Base-by-base conservation (phyloP, 2,329 filamentous ascomycete genomes). In the Tothia fuscella region DNA sequence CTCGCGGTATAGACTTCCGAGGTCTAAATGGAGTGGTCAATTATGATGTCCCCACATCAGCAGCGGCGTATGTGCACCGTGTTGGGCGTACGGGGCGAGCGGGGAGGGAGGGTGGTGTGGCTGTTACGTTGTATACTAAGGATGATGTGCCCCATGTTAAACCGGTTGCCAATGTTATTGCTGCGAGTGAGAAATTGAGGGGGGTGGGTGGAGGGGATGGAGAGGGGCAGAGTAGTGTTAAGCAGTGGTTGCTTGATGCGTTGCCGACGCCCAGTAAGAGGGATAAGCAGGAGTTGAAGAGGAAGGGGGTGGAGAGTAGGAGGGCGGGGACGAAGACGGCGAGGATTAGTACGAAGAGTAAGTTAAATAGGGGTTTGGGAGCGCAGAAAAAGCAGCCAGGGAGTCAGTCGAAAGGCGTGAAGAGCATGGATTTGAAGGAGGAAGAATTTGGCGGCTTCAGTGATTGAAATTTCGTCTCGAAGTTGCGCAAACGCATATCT, bases 1-100 rank as follows among this genome's bases (percentile, higher is more conserved):
- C 88, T 13, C 82, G 91, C 25, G 91, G 91, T 16, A 80, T 98
- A 30, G 91, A 98, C 61, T 95, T 98, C 65, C 78, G 83, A 6
- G 91, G 91, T 38, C 80, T 98, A 48, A 95, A 95, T 54, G 87
- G 88, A 34, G 88, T 98, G 0, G 83, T 98, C 39, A 98, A 96
- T 63, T 98, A 95, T 63, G 91, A 98, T 59, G 86, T 95, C 6
- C 91, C 91, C 0, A 85, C 80, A n/a, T 88, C 83, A 0, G 82
- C 82, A 4, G 89, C 88, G 0, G 78, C 78, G 1, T 98, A 98
- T 56, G 82, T 98, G 5, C 91, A 98, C 62, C 83, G 91, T 9
- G 87, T 91, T 0, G 91, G 91, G 0, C 76, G 91, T 35, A 96
- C 91, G 0, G 91, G 89, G 0, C 74, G 91, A 17, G 91, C 88